Evolutionary conservation across 306 rosid genomes (phyloP).

Genomic region (Corylus americana): DNA sequence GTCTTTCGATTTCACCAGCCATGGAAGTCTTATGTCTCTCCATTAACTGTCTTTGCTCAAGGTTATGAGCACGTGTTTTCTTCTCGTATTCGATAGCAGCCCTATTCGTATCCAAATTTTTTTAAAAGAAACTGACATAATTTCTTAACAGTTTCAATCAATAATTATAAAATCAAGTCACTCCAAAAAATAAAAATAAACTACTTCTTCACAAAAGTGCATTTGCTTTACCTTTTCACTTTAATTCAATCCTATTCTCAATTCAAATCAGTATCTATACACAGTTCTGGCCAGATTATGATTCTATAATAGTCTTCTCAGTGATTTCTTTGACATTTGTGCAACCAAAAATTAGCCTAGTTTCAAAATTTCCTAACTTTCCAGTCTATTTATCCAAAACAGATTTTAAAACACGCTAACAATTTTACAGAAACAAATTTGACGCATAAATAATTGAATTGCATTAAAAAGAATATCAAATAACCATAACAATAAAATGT

Average conservation of each 20-base stretch:
- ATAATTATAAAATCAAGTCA: neutral
- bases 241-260: neutral
- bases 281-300: neutral
- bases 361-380: neutral
- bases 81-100: slow-evolving; percentile 80
- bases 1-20: slow-evolving; percentile 71
- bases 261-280: neutral
- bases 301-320: neutral
- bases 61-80: slow-evolving; percentile 61
- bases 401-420: too few relatives aligned
- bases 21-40: slow-evolving; percentile 60
- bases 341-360: neutral
- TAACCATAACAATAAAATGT: neutral
- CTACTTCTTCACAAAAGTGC: neutral
- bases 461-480: neutral
- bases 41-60: slow-evolving; percentile 58
- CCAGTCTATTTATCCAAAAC: neutral
- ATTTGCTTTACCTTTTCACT: neutral
- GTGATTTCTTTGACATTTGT: neutral
- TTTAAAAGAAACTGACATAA: neutral
- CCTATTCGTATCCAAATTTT: slow-evolving; percentile 37
- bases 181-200: neutral
- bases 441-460: too few relatives aligned
- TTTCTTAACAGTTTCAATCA: neutral
- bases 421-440: too few relatives aligned